Evolutionary conservation across 2,329 filamentous ascomycete species (phyloP), one percentile per base, ranked within the genome.

Genomic region (Cladorrhinum sp.): DNA sequence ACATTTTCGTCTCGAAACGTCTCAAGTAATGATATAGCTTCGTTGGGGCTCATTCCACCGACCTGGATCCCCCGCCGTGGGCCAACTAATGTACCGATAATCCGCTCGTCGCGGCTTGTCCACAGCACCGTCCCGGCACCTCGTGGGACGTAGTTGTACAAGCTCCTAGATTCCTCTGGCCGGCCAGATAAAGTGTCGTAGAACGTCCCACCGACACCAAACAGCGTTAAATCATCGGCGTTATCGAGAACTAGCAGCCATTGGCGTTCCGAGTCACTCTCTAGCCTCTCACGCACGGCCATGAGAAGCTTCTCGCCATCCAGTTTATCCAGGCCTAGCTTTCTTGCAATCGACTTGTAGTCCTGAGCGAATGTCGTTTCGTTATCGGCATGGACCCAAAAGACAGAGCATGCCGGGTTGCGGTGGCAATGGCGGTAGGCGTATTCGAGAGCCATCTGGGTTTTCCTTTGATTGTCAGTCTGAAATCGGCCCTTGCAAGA

Each of bases 331-430:
- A 74, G 16, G 1, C 66, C 66, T 0, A 74, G 55, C 2, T 58
- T 61, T 23, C 53, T 66, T 0, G 71, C 70, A 36, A 77, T 72
- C 0, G 54, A 57, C 41, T 66, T 68, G 48, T 72, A 76, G 58
- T 69, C 70, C 10, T 69, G 64, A 1, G 59, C 48, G 57, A 76
- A 73, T 1, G 69, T 74, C 10, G 66, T 65, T 32, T 69, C 61
- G 51, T 56, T 71, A 53, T 73, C 67, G 8, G 73, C 74, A 55
- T 74, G 70, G 1, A 76, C 70, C 74, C 72, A 76, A 58, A 76
- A 74, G 1, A 77, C 64, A 0, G 70, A 73, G 53, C 70, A 71
- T 0, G 57, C 52, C 16, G 66, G 62, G 4, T 62, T 13, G 12
- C 18, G 23, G 50, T 60, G 59, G 58, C 62, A 62, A 55, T 65